A percentile compares a stretch with the other conserved stretches of the same genome.
phyloP scores from a whole-genome alignment of 116 monocot species.

The Posidonia oceanica region DNA sequence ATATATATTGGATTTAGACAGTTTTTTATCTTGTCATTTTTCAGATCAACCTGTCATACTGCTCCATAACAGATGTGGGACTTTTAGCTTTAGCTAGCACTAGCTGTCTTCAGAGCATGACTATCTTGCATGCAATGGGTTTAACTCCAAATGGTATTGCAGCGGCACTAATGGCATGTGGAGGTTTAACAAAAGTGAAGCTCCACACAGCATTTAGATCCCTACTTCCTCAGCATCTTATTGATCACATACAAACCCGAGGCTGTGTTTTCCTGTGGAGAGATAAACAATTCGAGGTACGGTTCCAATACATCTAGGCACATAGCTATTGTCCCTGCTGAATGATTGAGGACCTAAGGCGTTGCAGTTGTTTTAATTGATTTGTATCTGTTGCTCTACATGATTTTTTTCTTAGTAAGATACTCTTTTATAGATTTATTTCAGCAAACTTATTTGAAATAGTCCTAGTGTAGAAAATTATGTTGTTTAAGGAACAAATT shows the following conservation, averaged over 20 bases:
- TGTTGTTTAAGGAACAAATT: no score
- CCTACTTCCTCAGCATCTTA: conserved; percentile 31
- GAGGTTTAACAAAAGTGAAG: conserved; percentile 59
- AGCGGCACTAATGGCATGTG: conserved; percentile 43
- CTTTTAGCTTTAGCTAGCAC: conserved; percentile 54
- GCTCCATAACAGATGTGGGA: conserved; percentile 67
- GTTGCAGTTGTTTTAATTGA: no score
- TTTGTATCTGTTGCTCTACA: no score
- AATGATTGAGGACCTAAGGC: no score
- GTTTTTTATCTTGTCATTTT: neutral
- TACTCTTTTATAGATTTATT: no score
- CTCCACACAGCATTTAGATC: conserved; percentile 55
- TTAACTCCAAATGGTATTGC: conserved; percentile 45
- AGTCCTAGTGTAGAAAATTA: no score
- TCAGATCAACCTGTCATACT: conserved; percentile 77
- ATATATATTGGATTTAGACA: neutral
- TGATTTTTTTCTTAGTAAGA: no score
- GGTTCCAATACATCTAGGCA: neutral
- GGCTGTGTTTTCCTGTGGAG: conserved; percentile 74
- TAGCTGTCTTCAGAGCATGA: conserved; percentile 53
- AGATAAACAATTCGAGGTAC: conserved; percentile 62
- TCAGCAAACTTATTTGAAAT: no score
- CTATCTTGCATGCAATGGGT: conserved; percentile 45
- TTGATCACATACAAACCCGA: conserved; percentile 39
- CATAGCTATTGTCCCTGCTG: neutral